Evolutionary conservation across 2,329 filamentous ascomycete species (phyloP), one percentile per base, ranked within the genome.

Genomic region (Immersiporthe knoxdaviesiana): DNA sequence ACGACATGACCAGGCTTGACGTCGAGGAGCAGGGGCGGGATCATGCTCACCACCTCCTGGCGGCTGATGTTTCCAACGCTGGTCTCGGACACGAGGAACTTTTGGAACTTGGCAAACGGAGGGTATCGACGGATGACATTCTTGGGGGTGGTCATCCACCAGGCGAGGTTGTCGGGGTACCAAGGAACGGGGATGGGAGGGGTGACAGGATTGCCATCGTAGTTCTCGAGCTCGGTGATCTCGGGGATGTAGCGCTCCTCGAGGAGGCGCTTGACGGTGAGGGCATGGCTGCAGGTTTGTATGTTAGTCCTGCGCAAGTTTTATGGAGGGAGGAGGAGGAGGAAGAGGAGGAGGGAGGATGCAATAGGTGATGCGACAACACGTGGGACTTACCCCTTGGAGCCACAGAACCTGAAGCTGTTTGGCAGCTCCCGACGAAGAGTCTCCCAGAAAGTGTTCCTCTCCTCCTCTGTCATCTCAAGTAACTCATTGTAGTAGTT

Each of bases 21-120:
- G 76, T 98, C 94, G 84, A 99, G 92, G 75, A 98, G 85, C 74
- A 98, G 87, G 35, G 96, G 96, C 35, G 96, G 96, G 72, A 99
- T 98, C 96, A 99, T 99, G 83, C 93, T 97, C 76, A 99, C 96
- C 59, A 97, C 91, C 82, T 99, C 96, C 81, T 99, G 96, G 76
- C 96, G 90, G 81, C 92, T 97, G 76, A 99, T 98, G 79, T 98
- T 99, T 76, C 96, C 96, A 30, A 98, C 94, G 68, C 92, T 94
- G 4, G 96, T 97, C 85, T 99, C 96, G 65, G 95, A 97, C 63
- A 99, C 96, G 64, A 99, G 87, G 84, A 97, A 99, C 79, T 97
- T 97, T 80, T 99, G 96, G 82, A 99, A 98, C 37, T 92, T 91
- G 63, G 94, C 91, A 79, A 99, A 99, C 2, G 96, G 96, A 47